These are phyloP conservation scores for Scytalidium lignicola DNA, from an alignment of 2,329 filamentous ascomycete species.

Conservation along the genomic window DNA sequence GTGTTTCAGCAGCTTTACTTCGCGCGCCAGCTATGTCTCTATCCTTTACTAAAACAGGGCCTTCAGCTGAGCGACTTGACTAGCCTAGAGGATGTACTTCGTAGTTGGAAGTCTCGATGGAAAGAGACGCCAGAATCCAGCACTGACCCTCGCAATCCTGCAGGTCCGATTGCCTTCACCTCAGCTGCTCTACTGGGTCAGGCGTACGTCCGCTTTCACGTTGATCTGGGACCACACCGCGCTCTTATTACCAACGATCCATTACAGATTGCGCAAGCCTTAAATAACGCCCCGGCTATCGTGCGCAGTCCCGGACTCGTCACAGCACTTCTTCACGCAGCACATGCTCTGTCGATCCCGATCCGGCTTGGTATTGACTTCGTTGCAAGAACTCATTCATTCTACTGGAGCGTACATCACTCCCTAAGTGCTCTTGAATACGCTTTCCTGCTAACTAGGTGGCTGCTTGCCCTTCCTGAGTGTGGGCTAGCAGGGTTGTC, in stretches of 20 bases:
- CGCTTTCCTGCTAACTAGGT: slow-evolving; percentile 55
- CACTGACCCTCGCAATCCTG: slow-evolving; percentile 45
- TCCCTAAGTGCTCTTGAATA: slow-evolving; percentile 58
- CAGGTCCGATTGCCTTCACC: slow-evolving; percentile 60
- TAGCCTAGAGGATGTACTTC: slow-evolving; percentile 48
- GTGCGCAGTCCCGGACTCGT: slow-evolving; percentile 55
- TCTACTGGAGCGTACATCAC: slow-evolving; percentile 58
- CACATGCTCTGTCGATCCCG: slow-evolving; percentile 63
- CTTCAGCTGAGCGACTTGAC: slow-evolving; percentile 46
- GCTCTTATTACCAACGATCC: slow-evolving; percentile 62
- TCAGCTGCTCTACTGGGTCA: slow-evolving; percentile 55
- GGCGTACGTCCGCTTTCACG: slow-evolving; percentile 61
- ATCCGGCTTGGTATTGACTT: slow-evolving; percentile 62
- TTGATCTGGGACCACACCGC: slow-evolving; percentile 57
- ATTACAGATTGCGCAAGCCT: slow-evolving; percentile 53
- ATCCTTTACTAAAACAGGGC: not conserved
- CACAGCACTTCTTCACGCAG: slow-evolving; percentile 60
- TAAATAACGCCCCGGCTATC: slow-evolving; percentile 54
- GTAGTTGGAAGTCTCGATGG: slow-evolving; percentile 54
- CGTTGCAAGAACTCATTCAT: slow-evolving; percentile 54
- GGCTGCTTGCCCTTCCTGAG: not conserved
- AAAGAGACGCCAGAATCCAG: slow-evolving; percentile 37
- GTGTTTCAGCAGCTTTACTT: slow-evolving; percentile 68
- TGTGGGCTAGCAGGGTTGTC: slow-evolving; percentile 26
- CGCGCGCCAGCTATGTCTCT: slow-evolving; percentile 44